Evolutionary conservation across 257 asterid species (phyloP).

Genomic region (Solanum tarijense): DNA sequence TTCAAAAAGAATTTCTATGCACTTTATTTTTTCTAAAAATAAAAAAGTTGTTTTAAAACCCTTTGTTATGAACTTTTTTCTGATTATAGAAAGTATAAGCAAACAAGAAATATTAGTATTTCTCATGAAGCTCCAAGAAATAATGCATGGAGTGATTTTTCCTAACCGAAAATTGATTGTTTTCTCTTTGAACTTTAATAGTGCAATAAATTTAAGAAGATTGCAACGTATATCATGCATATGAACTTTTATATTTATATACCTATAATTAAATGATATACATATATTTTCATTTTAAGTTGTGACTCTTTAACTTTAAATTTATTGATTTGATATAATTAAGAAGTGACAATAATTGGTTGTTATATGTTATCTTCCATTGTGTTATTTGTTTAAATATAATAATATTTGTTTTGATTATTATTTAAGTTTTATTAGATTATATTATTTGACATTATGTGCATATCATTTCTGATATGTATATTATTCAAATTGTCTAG

Average conservation of each 20-base stretch:
- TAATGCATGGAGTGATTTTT: not conserved
- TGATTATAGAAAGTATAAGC: not conserved
- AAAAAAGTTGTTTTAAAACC: not conserved
- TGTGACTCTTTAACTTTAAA: not conserved
- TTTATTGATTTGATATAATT: not conserved
- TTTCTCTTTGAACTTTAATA: not conserved
- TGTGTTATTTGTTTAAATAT: not conserved
- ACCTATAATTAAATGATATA: not conserved
- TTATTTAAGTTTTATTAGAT: too few relatives aligned
- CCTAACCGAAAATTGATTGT: not conserved
- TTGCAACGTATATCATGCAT: not conserved
- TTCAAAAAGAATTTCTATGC: not conserved
- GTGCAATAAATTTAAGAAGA: not conserved
- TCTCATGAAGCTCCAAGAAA: not conserved
- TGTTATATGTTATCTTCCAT: not conserved
- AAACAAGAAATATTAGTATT: not conserved
- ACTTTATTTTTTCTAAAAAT: not conserved
- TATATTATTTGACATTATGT: not conserved
- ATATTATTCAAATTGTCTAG: not conserved
- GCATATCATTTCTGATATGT: not conserved
- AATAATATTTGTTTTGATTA: too few relatives aligned
- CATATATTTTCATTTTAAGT: too few relatives aligned
- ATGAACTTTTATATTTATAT: not conserved
- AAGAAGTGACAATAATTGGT: not conserved
- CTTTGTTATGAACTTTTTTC: not conserved